These are phyloP conservation scores for Debaryomycetaceae sp. DNA, from an alignment of 1,139 yeast species.

Conservation along the genomic window DNA sequence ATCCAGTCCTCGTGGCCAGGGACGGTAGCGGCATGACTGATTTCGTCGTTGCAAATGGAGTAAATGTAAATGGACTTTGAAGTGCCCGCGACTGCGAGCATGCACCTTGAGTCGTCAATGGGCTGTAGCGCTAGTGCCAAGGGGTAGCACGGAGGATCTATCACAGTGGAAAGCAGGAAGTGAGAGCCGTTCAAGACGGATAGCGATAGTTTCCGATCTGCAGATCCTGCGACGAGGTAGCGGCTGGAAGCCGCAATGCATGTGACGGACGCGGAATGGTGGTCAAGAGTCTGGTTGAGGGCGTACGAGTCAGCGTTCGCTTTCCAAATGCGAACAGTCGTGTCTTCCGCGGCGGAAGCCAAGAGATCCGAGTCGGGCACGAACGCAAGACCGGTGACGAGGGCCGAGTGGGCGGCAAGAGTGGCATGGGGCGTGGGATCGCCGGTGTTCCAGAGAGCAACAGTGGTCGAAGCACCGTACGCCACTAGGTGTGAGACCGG, in stretches of 20 bases:
- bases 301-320: slow-evolving; percentile 6
- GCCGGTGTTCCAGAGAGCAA: slow-evolving; percentile 68
- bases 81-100: slow-evolving; percentile 83
- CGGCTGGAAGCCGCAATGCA: slow-evolving; percentile 28
- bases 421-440: slow-evolving; percentile 32
- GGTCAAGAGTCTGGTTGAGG: slow-evolving; percentile 24
- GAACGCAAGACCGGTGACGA: slow-evolving; percentile 51
- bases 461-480: slow-evolving; percentile 63
- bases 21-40: slow-evolving; percentile 39
- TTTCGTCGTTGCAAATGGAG: slow-evolving; percentile 13
- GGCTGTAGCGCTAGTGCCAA: slow-evolving; percentile 46
- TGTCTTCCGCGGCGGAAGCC: slow-evolving; percentile 60
- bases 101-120: slow-evolving; percentile 23
- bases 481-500: slow-evolving; percentile 38
- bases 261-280: slow-evolving; percentile 40
- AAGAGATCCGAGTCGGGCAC: slow-evolving; percentile 35
- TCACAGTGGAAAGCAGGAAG: too few species aligned
- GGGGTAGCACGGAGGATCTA: too few species aligned
- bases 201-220: slow-evolving; percentile 47
- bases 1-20: slow-evolving; percentile 96
- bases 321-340: slow-evolving; percentile 50
- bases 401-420: slow-evolving; percentile 46
- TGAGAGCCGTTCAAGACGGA: slow-evolving; percentile 39
- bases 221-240: slow-evolving; percentile 50
- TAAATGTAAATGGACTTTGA: slow-evolving; percentile 46